A percentile compares a stretch with the other conserved stretches of the same genome.
These are phyloP conservation scores for Diaporthe batatas DNA, from an alignment of 2,329 filamentous ascomycete species.

Conservation along the genomic window DNA sequence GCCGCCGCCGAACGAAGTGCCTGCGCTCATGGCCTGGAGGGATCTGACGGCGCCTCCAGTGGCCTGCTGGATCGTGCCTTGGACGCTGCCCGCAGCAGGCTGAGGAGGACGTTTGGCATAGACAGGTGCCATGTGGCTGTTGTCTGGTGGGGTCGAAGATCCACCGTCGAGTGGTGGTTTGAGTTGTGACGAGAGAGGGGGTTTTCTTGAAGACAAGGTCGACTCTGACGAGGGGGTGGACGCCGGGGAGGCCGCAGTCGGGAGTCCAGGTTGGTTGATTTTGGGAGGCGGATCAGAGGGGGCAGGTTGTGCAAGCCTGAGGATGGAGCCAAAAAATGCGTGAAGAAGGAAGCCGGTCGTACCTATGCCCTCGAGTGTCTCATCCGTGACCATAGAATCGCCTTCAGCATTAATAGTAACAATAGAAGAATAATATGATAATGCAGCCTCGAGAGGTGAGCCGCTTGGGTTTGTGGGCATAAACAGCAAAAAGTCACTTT, in stretches of 20 bases:
- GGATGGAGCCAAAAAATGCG: slow-evolving; percentile 81
- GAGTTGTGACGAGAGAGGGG: slow-evolving; percentile 39
- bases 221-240: slow-evolving; percentile 36
- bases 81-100: slow-evolving; percentile 32
- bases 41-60: slow-evolving; percentile 19
- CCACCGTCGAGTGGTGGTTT: slow-evolving; percentile 29
- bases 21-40: slow-evolving; percentile 20
- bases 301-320: slow-evolving; percentile 69
- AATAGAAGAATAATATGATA: slow-evolving; percentile 92
- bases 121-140: slow-evolving; percentile 26
- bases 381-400: slow-evolving; percentile 92
- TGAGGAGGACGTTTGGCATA: slow-evolving; percentile 16
- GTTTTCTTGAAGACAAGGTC: slow-evolving; percentile 37
- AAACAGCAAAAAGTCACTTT: slow-evolving; percentile 92
- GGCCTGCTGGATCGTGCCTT: slow-evolving; percentile 29
- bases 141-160: slow-evolving; percentile 1
- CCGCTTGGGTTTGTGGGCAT: slow-evolving; percentile 72
- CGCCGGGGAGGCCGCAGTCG: not conserved
- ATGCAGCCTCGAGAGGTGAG: slow-evolving; percentile 81
- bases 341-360: slow-evolving; percentile 79
- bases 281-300: slow-evolving; percentile 41
- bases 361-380: slow-evolving; percentile 94
- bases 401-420: slow-evolving; percentile 93
- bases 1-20: slow-evolving; percentile 28
- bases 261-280: slow-evolving; percentile 34